Conservation (phyloP, 805 yeast species). For the Sugiyamaella americana region DNA sequence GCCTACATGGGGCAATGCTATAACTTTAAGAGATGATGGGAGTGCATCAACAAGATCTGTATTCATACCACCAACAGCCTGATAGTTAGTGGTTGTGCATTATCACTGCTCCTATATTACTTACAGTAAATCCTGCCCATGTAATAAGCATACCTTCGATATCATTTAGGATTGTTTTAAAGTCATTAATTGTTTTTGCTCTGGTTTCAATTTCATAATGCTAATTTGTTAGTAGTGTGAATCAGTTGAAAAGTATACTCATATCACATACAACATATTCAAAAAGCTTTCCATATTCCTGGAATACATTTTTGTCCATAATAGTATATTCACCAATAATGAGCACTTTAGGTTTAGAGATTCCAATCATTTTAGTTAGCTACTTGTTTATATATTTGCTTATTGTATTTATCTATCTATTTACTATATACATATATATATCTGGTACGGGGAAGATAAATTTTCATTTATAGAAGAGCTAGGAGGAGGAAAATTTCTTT, state of each 20-base stretch:
- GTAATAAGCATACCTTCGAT: slow-evolving; percentile 51
- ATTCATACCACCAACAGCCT: slow-evolving; percentile 19
- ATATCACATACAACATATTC: neutral
- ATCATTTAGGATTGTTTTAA: slow-evolving; percentile 35
- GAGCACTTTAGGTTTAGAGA: neutral
- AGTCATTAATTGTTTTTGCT: slow-evolving; percentile 27
- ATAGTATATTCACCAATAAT: slow-evolving; percentile 29
- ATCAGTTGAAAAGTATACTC: neutral
- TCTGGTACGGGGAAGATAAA: no score
- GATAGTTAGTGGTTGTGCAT: neutral
- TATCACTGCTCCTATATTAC: neutral
- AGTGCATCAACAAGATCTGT: slow-evolving; percentile 37
- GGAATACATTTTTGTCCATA: neutral
- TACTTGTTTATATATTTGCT: no score
- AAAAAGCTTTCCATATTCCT: no score
- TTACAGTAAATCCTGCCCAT: slow-evolving; percentile 40
- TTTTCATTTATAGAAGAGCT: no score
- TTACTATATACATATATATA: no score
- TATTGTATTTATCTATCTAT: no score
- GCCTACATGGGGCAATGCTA: slow-evolving; percentile 58
- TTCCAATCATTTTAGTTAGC: neutral
- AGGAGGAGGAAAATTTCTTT: no score
- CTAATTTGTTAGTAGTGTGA: neutral
- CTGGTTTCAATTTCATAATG: neutral
- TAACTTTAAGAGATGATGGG: slow-evolving; percentile 44